Base-by-base conservation (phyloP, 2,329 filamentous ascomycete genomes). In the Cladobotryum protrusum region DNA sequence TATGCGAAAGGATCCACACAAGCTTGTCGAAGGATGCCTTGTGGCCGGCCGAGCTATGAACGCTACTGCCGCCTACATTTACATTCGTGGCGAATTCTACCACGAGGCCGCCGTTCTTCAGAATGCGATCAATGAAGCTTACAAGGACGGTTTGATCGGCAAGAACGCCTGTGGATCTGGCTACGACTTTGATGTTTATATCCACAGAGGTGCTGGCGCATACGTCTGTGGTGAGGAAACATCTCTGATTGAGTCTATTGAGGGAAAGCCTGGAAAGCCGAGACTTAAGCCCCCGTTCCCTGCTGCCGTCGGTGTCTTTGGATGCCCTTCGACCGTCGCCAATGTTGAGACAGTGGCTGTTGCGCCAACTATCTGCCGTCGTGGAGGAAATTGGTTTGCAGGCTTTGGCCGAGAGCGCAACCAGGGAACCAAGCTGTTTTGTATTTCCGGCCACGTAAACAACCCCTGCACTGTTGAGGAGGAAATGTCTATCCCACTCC, bases 1-100 rank as follows among this genome's bases (percentile, higher is more conserved):
- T 61, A 99, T 99, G 93, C 90, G 93, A 73, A 99, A 99, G 76
- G 93, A 99, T 70, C 93, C 93, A 56, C 93, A 99, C 79, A 99
- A 99, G 81, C 87, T 99, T 58, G 78, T 99, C 66, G 93, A 99
- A 75, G 93, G 93, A 67, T 99, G 93, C 72, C 78, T 99, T 57
- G 86, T 99, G 44, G 90, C 93, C 59, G 93, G 93, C 47, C 87
- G 93, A 67, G 91, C 93, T 66, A 99, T 99, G 93, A 99, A 99
- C 75, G 93, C 91, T 66, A 93, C 89, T 43, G 93, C 93, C 52
- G 93, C 93, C 59, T 99, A 99, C 75, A 99, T 99, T 69, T 99
- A 99, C 73, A 99, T 99, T 63, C 91, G 93, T 68, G 93, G 93
- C 67, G 93, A 99, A 73, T 99, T 99, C 71, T 89, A 96, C 68